Evolutionary conservation across 345 rosid genomes (phyloP).

Genomic region (Ricinus communis): DNA sequence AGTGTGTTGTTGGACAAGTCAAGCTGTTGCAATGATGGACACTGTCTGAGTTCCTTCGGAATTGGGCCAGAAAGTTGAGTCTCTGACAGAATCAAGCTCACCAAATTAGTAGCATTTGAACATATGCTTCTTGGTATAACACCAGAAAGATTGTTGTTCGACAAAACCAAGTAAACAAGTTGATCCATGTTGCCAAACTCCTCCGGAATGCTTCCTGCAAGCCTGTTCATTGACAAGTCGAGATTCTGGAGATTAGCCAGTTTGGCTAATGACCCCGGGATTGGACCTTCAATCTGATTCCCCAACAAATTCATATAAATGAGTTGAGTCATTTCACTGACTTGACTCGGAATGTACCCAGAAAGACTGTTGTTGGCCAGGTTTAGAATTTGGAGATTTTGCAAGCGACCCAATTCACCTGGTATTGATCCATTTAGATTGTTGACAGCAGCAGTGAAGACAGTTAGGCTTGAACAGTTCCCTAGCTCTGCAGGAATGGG

Average conservation of each 20-base stretch:
- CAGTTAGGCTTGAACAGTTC: constrained; percentile 64
- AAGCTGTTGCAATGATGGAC: constrained; percentile 60
- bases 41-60: constrained; percentile 55
- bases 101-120: constrained; percentile 52
- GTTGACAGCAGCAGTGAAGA: constrained; percentile 56
- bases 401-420: constrained; percentile 49
- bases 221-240: constrained; percentile 69
- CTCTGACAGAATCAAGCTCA: constrained; percentile 49
- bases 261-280: constrained; percentile 53
- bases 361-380: constrained; percentile 67
- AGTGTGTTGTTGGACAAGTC: constrained; percentile 82
- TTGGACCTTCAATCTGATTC: constrained; percentile 60
- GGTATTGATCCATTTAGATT: constrained; percentile 77
- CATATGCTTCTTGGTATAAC: constrained; percentile 53
- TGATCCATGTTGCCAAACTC: constrained; percentile 69
- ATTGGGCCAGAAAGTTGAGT: constrained; percentile 66
- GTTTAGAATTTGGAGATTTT: constrained; percentile 56
- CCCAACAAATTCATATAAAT: constrained; percentile 62
- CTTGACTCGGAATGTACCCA: constrained; percentile 64
- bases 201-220: constrained; percentile 67
- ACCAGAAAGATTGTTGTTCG: constrained; percentile 63
- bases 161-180: constrained; percentile 56
- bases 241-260: constrained; percentile 55
- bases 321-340: constrained; percentile 66
- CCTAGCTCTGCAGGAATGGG: constrained; percentile 68